Base-by-base conservation (phyloP, 2,329 filamentous ascomycete genomes). In the Microdochium bolleyi region DNA sequence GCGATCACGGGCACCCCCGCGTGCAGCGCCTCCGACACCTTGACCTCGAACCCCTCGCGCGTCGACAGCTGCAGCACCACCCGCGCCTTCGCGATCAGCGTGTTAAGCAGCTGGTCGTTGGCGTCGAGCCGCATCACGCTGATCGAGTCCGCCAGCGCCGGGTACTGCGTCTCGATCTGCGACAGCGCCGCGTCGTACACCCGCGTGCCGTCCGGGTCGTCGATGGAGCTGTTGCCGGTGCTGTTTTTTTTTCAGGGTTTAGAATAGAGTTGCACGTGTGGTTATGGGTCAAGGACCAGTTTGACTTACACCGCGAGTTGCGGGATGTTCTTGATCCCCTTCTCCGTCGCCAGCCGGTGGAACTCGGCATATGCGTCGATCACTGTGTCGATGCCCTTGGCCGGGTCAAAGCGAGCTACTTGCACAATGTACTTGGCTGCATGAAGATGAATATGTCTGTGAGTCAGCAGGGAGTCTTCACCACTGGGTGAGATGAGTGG, bases 41-140 rank as follows among this genome's bases (percentile, higher is more conserved):
- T 94, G 60, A 94, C 85, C 68, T 94, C 89, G 60, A 94, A 94
- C 0, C 89, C 88, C 64, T 94, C 89, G 34, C 87, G 81, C 0
- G 85, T 91, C 2, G 87, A 92, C 5, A 94, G 80, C 67, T 94
- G 89, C 8, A 94, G 77, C 1, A 85, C 85, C 8, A 91, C 81
- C 53, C 85, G 81, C 1, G 87, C 84, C 50, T 86, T 85, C 37
- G 84, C 83, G 56, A 94, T 78, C 44, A 94, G 73, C 0, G 83
- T 82, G 67, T 94, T 92, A 60, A 94, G 81, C 21, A 91, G 76
- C 67, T 94, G 89, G 61, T 94, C 89, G 11, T 85, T 88, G 25
- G 88, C 86, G 0, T 86, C 83, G 1, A 94, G 75, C 19, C 88
- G 84, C 78, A 91, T 87, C 60, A 91, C 79, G 58, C 87, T 84